Percentiles rank a stretch among this genome's conserved stretches.
These are phyloP conservation scores for Fusarium sambucinum DNA, from an alignment of 2,329 filamentous ascomycete genomes.

Conservation along the genomic window DNA sequence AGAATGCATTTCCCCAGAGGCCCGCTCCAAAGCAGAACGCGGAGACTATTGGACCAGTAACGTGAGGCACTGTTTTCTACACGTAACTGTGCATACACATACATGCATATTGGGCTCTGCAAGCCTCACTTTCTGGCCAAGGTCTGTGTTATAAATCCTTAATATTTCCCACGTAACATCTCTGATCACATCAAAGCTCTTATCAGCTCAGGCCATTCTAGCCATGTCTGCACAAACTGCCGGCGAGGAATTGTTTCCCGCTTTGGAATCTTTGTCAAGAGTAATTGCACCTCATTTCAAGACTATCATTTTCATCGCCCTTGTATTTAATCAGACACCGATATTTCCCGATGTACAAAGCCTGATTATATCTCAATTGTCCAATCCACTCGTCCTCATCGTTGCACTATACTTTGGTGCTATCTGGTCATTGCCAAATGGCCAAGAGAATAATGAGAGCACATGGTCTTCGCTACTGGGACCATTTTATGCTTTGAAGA, in stretches of 20 bases:
- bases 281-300: constrained; percentile 27
- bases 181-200: background rate
- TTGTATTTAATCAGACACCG: constrained; percentile 25
- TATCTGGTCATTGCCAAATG: constrained; percentile 14
- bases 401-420: constrained; percentile 19
- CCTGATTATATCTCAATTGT: constrained; percentile 16
- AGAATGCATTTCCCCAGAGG: background rate
- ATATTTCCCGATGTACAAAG: constrained; percentile 3
- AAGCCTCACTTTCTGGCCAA: background rate
- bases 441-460: background rate
- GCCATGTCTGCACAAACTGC: constrained; percentile 26
- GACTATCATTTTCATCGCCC: constrained; percentile 20
- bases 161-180: fast-evolving
- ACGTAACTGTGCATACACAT: constrained; percentile 27
- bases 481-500: constrained; percentile 22
- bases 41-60: constrained; percentile 13
- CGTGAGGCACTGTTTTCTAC: background rate
- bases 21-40: background rate
- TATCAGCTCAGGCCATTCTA: background rate
- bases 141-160: background rate
- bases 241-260: constrained; percentile 33
- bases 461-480: constrained; percentile 12
- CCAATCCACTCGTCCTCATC: constrained; percentile 12
- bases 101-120: constrained; percentile 5
- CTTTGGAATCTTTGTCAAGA: constrained; percentile 26